phyloP scores from a whole-genome alignment of 768 basidiomycete genomes.

The Russula olivacea region DNA sequence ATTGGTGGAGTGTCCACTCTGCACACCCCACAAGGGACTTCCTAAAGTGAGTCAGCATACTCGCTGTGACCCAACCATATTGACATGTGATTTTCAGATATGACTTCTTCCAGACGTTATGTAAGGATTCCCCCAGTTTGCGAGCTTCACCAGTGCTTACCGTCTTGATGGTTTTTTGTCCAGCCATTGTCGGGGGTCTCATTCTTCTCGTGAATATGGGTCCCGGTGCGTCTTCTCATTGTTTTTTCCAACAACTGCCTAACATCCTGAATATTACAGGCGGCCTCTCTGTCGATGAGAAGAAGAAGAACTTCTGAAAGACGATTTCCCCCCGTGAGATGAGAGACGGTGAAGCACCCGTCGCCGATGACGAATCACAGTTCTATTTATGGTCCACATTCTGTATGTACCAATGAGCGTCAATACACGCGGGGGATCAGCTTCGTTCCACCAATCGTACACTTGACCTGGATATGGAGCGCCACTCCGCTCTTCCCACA shows the following conservation, averaged over 20 bases:
- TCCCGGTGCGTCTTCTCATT: slow-evolving; percentile 53
- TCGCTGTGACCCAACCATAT: background rate
- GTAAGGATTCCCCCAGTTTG: slow-evolving; percentile 32
- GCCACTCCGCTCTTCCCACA: background rate
- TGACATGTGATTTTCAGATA: slow-evolving; percentile 51
- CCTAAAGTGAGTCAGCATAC: slow-evolving; percentile 60
- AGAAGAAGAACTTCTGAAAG: slow-evolving; percentile 88
- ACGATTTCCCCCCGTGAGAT: background rate
- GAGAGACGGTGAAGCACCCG: background rate
- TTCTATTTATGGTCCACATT: slow-evolving; percentile 12
- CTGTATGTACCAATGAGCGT: slow-evolving; percentile 15
- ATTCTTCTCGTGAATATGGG: slow-evolving; percentile 98
- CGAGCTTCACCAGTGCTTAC: slow-evolving; percentile 8
- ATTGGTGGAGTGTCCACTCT: slow-evolving; percentile 94
- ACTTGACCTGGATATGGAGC: background rate
- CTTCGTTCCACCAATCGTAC: background rate
- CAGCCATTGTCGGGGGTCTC: slow-evolving; percentile 93
- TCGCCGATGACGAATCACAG: slow-evolving; percentile 3
- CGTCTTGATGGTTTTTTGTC: background rate
- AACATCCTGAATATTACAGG: slow-evolving; percentile 40
- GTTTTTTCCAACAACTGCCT: background rate
- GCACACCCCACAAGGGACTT: slow-evolving; percentile 96
- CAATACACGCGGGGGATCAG: background rate
- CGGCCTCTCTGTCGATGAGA: slow-evolving; percentile 96
- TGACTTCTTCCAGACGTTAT: slow-evolving; percentile 98